A percentile compares a stretch with the other conserved stretches of the same genome.
Evolutionary conservation across 352 stramenopile species (phyloP).

Genomic region (Globisporangium camurandrum): DNA sequence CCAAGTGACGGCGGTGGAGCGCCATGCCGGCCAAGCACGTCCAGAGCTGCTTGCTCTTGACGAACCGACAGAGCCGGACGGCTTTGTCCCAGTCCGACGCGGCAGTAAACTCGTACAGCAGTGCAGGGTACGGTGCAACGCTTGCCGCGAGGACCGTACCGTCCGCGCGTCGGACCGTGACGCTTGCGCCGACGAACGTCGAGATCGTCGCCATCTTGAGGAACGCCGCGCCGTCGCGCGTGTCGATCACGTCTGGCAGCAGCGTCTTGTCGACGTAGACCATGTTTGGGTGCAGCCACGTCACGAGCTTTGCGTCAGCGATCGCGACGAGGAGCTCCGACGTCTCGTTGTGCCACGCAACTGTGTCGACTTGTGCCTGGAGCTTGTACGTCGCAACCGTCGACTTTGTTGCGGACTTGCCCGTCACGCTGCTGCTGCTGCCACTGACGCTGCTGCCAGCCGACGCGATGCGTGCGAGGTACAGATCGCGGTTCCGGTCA

Average conservation of each 20-base stretch:
- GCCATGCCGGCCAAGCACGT: constrained; percentile 88
- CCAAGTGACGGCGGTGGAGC: constrained; percentile 79
- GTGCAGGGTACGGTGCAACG: constrained; percentile 70
- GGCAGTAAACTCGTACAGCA: constrained; percentile 85
- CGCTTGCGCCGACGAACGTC: constrained; percentile 77
- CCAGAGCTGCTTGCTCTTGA: constrained; percentile 87
- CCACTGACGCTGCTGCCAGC: too few species aligned
- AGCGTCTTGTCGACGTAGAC: constrained; percentile 90
- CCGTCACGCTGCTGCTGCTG: too few species aligned
- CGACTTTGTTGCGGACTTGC: too few species aligned
- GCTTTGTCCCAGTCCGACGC: constrained; percentile 87
- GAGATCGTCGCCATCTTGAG: constrained; percentile 82
- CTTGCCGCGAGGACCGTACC: constrained; percentile 77
- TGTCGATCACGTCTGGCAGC: constrained; percentile 67
- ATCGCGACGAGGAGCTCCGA: constrained; percentile 86
- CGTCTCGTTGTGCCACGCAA: constrained; percentile 85
- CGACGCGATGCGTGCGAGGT: constrained; percentile 58
- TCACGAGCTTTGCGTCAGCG: constrained; percentile 83
- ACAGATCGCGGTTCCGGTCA: constrained; percentile 84
- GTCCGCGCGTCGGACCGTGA: constrained; percentile 84
- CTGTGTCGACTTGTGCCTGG: constrained; percentile 86
- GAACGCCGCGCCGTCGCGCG: constrained; percentile 71
- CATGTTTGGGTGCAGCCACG: constrained; percentile 89
- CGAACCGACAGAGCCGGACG: constrained; percentile 87
- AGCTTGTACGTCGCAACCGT: constrained; percentile 77